These are phyloP conservation scores for Mycotypha africana DNA, from an alignment of 371 early-diverging fungal species.

Conservation along the genomic window DNA sequence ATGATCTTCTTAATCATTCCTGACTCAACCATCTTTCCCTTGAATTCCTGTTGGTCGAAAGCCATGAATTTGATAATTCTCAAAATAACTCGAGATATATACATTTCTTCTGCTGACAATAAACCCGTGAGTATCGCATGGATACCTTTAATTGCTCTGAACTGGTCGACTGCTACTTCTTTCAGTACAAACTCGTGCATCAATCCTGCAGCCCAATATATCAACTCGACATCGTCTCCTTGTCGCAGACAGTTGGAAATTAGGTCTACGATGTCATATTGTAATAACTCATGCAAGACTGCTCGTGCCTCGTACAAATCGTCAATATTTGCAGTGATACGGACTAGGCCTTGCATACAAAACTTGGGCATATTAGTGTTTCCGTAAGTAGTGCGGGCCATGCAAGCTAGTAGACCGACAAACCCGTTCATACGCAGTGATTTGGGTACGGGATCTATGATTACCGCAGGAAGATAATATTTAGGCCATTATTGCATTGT, in stretches of 20 bases:
- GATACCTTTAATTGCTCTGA: conserved; percentile 58
- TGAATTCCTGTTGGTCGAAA: conserved; percentile 47
- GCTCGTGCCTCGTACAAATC: conserved; percentile 38
- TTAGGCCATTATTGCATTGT: too few species aligned
- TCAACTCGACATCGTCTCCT: conserved; percentile 76
- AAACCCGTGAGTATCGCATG: conserved; percentile 53
- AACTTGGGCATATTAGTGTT: conserved; percentile 81
- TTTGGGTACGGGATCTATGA: conserved; percentile 60
- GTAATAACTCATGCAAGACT: conserved; percentile 51
- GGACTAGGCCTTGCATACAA: conserved; percentile 75
- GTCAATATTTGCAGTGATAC: conserved; percentile 65
- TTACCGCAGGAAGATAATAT: too few species aligned
- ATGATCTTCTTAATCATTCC: conserved; percentile 61
- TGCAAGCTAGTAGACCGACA: conserved; percentile 57
- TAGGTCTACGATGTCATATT: conserved; percentile 62
- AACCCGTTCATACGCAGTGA: conserved; percentile 51
- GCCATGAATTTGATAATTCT: conserved; percentile 71
- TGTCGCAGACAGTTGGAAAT: conserved; percentile 63
- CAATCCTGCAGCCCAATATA: conserved; percentile 77
- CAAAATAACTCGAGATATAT: conserved; percentile 67
- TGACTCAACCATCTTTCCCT: conserved; percentile 47
- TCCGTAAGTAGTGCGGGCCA: conserved; percentile 73
- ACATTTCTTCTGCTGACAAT: conserved; percentile 56
- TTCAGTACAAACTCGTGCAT: conserved; percentile 78
- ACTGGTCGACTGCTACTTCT: conserved; percentile 56